Evolutionary conservation across 306 rosid species (phyloP).

Genomic region (Pterocarpus macrocarpus): DNA sequence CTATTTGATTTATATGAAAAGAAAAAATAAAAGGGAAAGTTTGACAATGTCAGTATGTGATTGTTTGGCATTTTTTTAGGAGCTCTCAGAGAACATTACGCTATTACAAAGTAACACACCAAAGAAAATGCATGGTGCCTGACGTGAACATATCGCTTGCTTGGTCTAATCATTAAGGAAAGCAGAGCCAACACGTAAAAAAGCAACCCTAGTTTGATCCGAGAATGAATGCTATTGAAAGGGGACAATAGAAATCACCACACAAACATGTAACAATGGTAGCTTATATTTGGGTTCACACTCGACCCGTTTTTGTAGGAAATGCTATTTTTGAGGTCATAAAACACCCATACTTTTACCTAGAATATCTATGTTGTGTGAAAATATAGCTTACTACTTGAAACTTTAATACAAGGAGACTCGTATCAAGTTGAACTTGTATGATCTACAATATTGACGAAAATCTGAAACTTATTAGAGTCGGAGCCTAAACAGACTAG

Average conservation of each 20-base stretch:
- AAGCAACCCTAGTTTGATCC: conserved; percentile 14
- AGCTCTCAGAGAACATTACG: background rate
- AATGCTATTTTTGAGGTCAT: conserved; percentile 21
- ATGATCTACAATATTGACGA: background rate
- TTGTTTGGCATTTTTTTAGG: conserved; percentile 21
- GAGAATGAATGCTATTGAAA: conserved; percentile 44
- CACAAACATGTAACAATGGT: conserved; percentile 7
- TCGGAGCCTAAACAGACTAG: too few species aligned
- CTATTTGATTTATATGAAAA: background rate
- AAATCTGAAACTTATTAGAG: background rate
- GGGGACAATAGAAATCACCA: conserved; percentile 30
- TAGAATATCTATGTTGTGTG: background rate
- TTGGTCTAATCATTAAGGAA: too few species aligned
- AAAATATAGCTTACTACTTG: conserved; percentile 8
- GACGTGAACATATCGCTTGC: too few species aligned
- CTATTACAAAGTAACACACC: background rate
- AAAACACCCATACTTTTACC: background rate
- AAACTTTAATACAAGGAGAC: background rate
- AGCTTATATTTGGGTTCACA: conserved; percentile 37
- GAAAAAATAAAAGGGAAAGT: background rate
- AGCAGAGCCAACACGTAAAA: background rate
- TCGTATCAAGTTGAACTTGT: background rate
- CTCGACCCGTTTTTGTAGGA: background rate
- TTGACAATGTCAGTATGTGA: conserved; percentile 30
- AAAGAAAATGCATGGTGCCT: background rate